Conservation (phyloP, 164 flowering plant genomes). For the Chimonanthus praecox region DNA sequence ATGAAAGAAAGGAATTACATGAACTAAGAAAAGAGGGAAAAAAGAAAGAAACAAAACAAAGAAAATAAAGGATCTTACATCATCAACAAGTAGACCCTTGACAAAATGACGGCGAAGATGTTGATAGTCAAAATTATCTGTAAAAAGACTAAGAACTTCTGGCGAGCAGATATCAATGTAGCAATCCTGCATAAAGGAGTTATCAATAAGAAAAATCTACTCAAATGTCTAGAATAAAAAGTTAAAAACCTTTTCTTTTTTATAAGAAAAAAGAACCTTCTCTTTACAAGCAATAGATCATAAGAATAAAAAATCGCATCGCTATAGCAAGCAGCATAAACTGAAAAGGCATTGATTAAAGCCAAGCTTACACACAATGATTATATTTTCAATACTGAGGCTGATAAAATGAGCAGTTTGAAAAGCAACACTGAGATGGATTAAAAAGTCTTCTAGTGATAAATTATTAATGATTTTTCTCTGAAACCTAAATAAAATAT, state of each 20-base stretch:
- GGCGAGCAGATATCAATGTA: constrained; percentile 91
- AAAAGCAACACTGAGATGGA: neutral
- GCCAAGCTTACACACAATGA: neutral
- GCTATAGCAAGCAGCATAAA: neutral
- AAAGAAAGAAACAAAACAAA: too few species aligned
- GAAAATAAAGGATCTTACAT: constrained; percentile 45
- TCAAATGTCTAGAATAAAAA: neutral
- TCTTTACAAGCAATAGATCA: neutral
- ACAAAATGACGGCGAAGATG: constrained; percentile 97
- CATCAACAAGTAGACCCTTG: constrained; percentile 89
- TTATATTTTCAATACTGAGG: neutral
- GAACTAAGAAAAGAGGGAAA: too few species aligned
- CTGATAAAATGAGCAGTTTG: neutral
- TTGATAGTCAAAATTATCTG: constrained; percentile 97
- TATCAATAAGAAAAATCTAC: neutral
- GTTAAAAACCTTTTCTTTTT: neutral
- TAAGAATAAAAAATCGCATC: neutral
- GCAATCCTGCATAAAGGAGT: constrained; percentile 68
- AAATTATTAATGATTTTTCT: too few species aligned
- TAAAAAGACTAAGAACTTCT: constrained; percentile 88
- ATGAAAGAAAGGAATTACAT: neutral
- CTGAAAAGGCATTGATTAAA: neutral
- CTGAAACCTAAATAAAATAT: too few species aligned
- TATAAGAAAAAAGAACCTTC: too few species aligned
- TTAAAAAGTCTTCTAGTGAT: neutral